phyloP scores from a whole-genome alignment of 495 filamentous ascomycete species.

The Talaromyces wortmannii region DNA sequence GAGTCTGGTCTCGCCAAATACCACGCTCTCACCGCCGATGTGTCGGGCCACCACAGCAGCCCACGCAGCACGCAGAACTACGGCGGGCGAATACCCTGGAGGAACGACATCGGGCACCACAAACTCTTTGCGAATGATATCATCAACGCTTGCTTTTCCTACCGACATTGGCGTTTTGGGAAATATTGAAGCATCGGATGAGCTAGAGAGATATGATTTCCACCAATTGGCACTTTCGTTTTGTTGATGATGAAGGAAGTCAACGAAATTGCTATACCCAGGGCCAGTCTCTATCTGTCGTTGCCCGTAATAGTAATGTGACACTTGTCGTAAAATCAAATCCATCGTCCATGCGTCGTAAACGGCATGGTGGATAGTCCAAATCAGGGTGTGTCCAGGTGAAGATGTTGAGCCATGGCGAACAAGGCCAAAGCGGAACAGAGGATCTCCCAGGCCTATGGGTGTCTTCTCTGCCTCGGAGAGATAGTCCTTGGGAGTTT shows the following conservation, averaged over 20 bases:
- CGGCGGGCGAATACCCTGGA: background rate
- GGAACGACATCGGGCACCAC: background rate
- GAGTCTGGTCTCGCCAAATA: conserved; percentile 28
- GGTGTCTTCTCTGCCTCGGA: too few species aligned
- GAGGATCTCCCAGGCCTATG: conserved; percentile 36
- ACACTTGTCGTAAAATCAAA: conserved; percentile 3
- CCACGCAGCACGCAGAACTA: conserved; percentile 20
- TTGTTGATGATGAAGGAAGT: background rate
- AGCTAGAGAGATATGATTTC: background rate
- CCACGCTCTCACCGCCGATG: conserved; percentile 21
- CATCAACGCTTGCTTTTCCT: background rate
- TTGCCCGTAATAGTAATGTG: background rate
- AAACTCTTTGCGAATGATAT: background rate
- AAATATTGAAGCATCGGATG: background rate
- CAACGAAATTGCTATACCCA: background rate
- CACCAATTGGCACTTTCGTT: background rate
- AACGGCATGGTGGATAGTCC: conserved; percentile 22
- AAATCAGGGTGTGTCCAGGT: conserved; percentile 12
- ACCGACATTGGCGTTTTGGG: background rate
- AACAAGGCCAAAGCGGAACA: conserved; percentile 38
- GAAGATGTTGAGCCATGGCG: background rate
- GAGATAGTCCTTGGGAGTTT: conserved; percentile 9
- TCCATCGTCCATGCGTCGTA: conserved; percentile 22
- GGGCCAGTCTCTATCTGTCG: background rate
- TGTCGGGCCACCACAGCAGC: conserved; percentile 19